Percentiles rank a stretch among this genome's conserved stretches.
Conservation (phyloP, 2,329 filamentous ascomycete genomes). For the Pseudogymnoascus sp. region DNA sequence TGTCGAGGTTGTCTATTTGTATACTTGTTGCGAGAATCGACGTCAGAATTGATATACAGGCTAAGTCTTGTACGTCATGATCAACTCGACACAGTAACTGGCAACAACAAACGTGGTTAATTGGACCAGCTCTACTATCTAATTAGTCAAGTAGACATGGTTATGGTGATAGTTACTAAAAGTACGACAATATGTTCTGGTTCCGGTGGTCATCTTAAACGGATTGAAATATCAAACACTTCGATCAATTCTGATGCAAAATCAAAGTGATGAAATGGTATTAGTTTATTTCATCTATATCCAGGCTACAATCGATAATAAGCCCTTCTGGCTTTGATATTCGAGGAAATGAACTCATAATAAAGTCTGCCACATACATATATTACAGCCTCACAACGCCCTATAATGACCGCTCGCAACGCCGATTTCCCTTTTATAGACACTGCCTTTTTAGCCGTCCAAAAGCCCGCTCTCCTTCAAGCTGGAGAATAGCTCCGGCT, state of each 20-base stretch:
- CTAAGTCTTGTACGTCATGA: neutral
- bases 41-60: neutral
- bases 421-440: slow-evolving; percentile 6
- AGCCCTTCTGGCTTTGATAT: neutral
- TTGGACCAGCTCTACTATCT: neutral
- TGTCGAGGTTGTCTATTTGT: neutral
- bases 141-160: neutral
- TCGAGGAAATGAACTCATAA: slow-evolving; percentile 1
- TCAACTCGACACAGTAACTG: neutral
- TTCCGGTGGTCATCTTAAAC: neutral
- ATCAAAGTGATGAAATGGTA: neutral
- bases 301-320: neutral
- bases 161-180: neutral
- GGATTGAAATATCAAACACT: neutral
- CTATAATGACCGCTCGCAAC: slow-evolving; percentile 7
- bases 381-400: slow-evolving; percentile 8
- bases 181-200: no score
- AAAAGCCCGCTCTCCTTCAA: slow-evolving; percentile 83
- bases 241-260: neutral
- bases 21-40: neutral
- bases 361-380: slow-evolving; percentile 2
- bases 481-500: slow-evolving; percentile 84
- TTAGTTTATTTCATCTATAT: slow-evolving; percentile 5
- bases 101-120: neutral
- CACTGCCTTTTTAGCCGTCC: slow-evolving; percentile 39